These are phyloP conservation scores for Lathyrus sativus DNA, from an alignment of 306 rosid species.

Conservation along the genomic window DNA sequence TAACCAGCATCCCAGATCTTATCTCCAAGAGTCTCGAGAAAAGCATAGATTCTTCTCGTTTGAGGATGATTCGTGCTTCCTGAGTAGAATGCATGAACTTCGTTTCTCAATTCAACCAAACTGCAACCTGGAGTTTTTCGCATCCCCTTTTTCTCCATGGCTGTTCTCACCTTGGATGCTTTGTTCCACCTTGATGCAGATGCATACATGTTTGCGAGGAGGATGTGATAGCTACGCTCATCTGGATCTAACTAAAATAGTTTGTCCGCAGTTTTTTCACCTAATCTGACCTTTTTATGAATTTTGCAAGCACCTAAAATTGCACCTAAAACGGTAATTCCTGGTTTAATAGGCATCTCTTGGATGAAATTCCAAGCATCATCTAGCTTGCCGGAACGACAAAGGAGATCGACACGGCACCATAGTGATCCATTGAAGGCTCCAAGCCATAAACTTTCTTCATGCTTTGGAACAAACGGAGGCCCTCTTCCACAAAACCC, in stretches of 20 bases:
- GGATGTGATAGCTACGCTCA: conserved; percentile 84
- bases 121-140: conserved; percentile 91
- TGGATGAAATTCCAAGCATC: conserved; percentile 82
- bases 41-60: conserved; percentile 66
- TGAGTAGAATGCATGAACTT: conserved; percentile 81
- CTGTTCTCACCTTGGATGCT: conserved; percentile 65
- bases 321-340: conserved; percentile 79
- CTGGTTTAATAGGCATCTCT: conserved; percentile 74
- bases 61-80: conserved; percentile 83
- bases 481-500: conserved; percentile 79
- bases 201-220: conserved; percentile 81
- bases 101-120: conserved; percentile 73
- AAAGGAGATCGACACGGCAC: conserved; percentile 85
- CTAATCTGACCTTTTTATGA: conserved; percentile 74
- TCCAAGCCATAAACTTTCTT: conserved; percentile 61
- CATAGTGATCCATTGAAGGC: conserved; percentile 84
- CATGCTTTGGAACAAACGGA: conserved; percentile 61
- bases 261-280: conserved; percentile 65
- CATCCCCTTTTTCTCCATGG: conserved; percentile 68
- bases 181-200: conserved; percentile 86
- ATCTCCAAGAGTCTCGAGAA: conserved; percentile 65
- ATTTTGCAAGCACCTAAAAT: conserved; percentile 85
- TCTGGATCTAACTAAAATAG: conserved; percentile 68
- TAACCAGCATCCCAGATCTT: conserved; percentile 78
- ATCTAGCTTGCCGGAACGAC: conserved; percentile 72